Evolutionary conservation across 23 red algal genomes (phyloP).

Genomic region (Gracilaria domingensis): DNA sequence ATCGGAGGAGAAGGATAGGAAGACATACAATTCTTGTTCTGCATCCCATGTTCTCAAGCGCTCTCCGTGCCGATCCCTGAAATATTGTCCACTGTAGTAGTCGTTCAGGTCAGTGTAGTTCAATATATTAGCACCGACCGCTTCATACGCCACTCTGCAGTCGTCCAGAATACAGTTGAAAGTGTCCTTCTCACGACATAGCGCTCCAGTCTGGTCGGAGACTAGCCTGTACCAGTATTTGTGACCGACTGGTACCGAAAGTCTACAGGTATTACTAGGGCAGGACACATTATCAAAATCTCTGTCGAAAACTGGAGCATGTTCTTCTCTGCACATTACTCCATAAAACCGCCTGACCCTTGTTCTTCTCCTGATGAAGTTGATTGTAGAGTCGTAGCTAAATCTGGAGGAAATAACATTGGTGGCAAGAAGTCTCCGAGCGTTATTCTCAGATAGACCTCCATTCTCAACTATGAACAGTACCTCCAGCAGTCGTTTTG

Average conservation of each 20-base stretch:
- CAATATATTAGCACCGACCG: not conserved
- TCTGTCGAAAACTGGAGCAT: not conserved
- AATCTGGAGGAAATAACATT: not conserved
- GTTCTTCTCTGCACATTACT: slow-evolving; percentile 1
- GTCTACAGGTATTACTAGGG: not conserved
- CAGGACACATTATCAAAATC: not conserved
- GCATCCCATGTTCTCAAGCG: not conserved
- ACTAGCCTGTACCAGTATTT: slow-evolving; percentile 14
- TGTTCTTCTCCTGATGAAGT: slow-evolving; percentile 1
- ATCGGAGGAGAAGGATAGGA: slow-evolving; percentile 9
- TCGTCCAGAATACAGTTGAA: not conserved
- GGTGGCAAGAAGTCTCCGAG: slow-evolving; percentile 4
- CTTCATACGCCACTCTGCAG: not conserved
- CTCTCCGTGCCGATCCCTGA: not conserved
- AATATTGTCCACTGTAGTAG: slow-evolving; percentile 6
- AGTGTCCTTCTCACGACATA: not conserved
- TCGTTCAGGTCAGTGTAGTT: not conserved
- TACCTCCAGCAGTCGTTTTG: not conserved
- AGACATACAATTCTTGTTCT: slow-evolving; percentile 9
- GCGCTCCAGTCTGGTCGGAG: slow-evolving; percentile 3
- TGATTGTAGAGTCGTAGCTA: not conserved
- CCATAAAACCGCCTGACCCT: not conserved
- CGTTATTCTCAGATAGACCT: not conserved
- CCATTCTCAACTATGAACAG: slow-evolving; percentile 1
- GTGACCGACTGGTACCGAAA: not conserved